phyloP scores from a whole-genome alignment of 2,329 filamentous ascomycete species.

The Fusarium nematophilum region DNA sequence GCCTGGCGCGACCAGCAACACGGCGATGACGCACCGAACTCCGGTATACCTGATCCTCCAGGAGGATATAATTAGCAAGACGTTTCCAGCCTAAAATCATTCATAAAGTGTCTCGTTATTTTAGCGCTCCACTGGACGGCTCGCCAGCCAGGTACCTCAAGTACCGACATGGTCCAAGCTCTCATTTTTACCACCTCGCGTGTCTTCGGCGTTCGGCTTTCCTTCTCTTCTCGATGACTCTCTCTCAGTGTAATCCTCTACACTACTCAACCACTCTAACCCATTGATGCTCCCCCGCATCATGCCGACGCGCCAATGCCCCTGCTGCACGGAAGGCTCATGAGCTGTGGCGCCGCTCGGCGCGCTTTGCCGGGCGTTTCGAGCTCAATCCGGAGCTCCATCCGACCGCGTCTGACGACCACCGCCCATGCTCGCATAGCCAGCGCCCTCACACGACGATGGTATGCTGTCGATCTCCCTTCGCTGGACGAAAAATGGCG shows the following conservation, averaged over 20 bases:
- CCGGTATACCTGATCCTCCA: conserved; percentile 32
- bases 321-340: conserved; percentile 44
- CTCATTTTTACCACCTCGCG: conserved; percentile 22
- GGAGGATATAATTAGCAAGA: too few species aligned
- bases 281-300: conserved; percentile 31
- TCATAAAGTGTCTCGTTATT: too few species aligned
- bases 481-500: conserved; percentile 65
- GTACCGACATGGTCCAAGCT: conserved; percentile 42
- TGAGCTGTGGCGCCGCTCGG: conserved; percentile 40
- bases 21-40: conserved; percentile 33
- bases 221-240: neutral
- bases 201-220: neutral
- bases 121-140: too few species aligned
- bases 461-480: conserved; percentile 59
- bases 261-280: neutral
- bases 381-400: conserved; percentile 21
- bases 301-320: conserved; percentile 46
- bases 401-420: conserved; percentile 27
- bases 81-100: too few species aligned
- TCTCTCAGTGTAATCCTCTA: conserved; percentile 1
- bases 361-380: conserved; percentile 20
- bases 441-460: conserved; percentile 40
- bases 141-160: conserved; percentile 5
- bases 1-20: conserved; percentile 15
- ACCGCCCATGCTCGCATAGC: conserved; percentile 17